phyloP scores from a whole-genome alignment of 1,139 yeast species.

The Hemisphaericaspora xylanilytica region DNA sequence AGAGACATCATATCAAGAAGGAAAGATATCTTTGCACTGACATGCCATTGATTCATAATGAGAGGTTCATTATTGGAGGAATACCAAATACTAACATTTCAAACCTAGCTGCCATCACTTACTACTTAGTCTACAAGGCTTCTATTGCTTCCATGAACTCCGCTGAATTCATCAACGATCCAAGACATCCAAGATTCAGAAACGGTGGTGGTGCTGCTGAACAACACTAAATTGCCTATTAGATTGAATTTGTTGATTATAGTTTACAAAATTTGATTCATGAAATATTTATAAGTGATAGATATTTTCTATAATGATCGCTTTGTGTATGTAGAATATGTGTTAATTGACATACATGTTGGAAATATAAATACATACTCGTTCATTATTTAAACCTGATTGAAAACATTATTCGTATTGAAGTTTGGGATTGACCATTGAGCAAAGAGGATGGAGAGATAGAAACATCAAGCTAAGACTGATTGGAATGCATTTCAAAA shows the following conservation, averaged over 20 bases:
- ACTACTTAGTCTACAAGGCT: conserved; percentile 44
- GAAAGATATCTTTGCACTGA: too few relatives aligned
- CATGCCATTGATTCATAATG: too few relatives aligned
- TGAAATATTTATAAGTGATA: conserved; percentile 18
- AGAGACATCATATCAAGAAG: too few relatives aligned
- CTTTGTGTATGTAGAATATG: conserved; percentile 1
- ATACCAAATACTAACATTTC: conserved; percentile 24
- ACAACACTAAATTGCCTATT: conserved; percentile 1
- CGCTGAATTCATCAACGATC: conserved; percentile 51
- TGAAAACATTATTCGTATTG: too few relatives aligned
- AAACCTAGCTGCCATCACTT: conserved; percentile 44
- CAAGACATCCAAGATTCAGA: conserved; percentile 55
- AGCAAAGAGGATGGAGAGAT: too few relatives aligned
- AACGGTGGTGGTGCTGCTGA: conserved; percentile 40
- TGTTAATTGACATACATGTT: background rate
- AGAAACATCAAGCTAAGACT: too few relatives aligned
- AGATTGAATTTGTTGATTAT: too few relatives aligned
- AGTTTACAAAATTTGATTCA: too few relatives aligned
- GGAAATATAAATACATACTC: conserved; percentile 1
- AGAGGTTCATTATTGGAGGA: too few relatives aligned
- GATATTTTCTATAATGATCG: background rate
- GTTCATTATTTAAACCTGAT: background rate
- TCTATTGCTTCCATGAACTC: conserved; percentile 46
- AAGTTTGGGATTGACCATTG: background rate
- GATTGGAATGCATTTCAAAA: too few relatives aligned